A percentile compares a stretch with the other conserved stretches of the same genome.
Evolutionary conservation across 805 yeast species (phyloP).

Genomic region (Yamadazyma paraphyllophila): DNA sequence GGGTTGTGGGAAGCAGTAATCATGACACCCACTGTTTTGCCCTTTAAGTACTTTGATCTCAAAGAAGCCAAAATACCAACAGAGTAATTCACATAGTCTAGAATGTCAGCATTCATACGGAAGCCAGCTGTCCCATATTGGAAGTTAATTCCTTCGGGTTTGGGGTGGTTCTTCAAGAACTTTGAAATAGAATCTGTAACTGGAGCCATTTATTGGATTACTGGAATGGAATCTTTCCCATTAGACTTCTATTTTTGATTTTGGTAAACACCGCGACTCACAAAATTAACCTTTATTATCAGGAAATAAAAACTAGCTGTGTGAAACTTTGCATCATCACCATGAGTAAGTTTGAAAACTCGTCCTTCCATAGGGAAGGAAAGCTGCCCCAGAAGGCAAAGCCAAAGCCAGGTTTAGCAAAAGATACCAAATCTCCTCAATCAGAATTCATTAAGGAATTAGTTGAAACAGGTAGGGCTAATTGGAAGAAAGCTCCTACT

Average conservation of each 20-base stretch:
- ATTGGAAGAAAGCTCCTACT: conserved; percentile 44
- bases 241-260: conserved; percentile 5
- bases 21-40: conserved; percentile 88
- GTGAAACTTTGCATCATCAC: background rate
- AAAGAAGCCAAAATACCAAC: conserved; percentile 81
- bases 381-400: conserved; percentile 11
- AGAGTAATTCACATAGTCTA: conserved; percentile 81
- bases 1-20: conserved; percentile 96
- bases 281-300: background rate
- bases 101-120: conserved; percentile 63
- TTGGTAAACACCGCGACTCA: background rate
- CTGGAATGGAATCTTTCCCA: conserved; percentile 1
- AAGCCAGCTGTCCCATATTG: conserved; percentile 98
- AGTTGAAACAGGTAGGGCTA: conserved; percentile 38
- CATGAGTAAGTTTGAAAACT: conserved; percentile 24
- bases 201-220: background rate
- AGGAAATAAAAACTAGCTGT: background rate
- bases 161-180: conserved; percentile 12
- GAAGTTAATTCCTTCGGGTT: conserved; percentile 8
- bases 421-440: conserved; percentile 13
- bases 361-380: conserved; percentile 32
- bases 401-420: conserved; percentile 10
- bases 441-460: conserved; percentile 36
- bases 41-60: conserved; percentile 68
- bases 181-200: conserved; percentile 1